Conservation (phyloP, 2,329 filamentous ascomycete genomes). For the Cadophora gregata region DNA sequence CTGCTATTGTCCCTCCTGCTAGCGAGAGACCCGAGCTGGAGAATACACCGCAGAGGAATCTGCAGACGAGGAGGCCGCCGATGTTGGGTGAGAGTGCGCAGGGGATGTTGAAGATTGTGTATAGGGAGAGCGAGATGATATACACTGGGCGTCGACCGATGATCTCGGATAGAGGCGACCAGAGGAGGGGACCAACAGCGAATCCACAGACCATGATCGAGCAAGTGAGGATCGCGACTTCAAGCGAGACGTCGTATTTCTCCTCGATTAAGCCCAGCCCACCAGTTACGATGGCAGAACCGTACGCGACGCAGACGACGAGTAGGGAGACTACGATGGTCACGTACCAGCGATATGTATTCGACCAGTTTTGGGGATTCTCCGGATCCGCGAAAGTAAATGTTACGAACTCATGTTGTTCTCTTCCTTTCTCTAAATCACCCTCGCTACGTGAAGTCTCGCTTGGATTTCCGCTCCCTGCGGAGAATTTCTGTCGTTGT, state of each 20-base stretch:
- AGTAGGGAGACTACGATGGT: slow-evolving; percentile 11
- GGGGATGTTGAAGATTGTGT: slow-evolving; percentile 59
- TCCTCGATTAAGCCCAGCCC: slow-evolving; percentile 12
- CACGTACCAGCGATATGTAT: slow-evolving; percentile 10
- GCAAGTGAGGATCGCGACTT: slow-evolving; percentile 17
- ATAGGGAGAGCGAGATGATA: neutral
- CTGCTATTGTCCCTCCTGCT: slow-evolving; percentile 50
- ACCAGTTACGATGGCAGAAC: slow-evolving; percentile 13
- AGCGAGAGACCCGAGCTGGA: slow-evolving; percentile 59
- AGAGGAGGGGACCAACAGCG: slow-evolving; percentile 59
- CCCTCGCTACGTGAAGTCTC: neutral
- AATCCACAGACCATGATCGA: slow-evolving; percentile 59
- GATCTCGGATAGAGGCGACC: slow-evolving; percentile 57
- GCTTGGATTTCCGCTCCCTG: neutral
- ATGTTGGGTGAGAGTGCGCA: slow-evolving; percentile 49
- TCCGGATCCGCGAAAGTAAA: slow-evolving; percentile 15
- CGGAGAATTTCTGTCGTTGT: neutral
- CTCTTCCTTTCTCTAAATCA: slow-evolving; percentile 10
- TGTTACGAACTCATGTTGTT: slow-evolving; percentile 15
- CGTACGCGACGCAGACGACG: slow-evolving; percentile 12
- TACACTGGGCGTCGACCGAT: neutral
- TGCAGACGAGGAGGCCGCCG: slow-evolving; percentile 50
- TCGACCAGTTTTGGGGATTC: slow-evolving; percentile 19
- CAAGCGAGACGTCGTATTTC: slow-evolving; percentile 17
- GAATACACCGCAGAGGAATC: slow-evolving; percentile 54